Percentiles rank a stretch among this genome's conserved stretches.
These are phyloP conservation scores for Cajanus cajan DNA, from an alignment of 306 rosid genomes.

Conservation along the genomic window DNA sequence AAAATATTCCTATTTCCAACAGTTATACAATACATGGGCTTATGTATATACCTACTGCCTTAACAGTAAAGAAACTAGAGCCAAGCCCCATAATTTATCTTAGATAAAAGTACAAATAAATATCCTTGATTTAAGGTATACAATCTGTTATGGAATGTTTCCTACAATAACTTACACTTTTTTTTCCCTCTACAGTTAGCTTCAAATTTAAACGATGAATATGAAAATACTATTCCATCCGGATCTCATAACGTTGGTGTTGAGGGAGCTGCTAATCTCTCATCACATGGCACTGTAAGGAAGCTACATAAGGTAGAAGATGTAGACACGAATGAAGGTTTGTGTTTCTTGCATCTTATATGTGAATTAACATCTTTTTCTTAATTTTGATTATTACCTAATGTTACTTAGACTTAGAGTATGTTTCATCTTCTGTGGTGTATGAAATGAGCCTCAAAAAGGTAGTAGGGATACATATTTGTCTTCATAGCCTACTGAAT, in stretches of 20 bases:
- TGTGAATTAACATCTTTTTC: constrained; percentile 9
- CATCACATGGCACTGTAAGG: constrained; percentile 47
- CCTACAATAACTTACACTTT: not conserved
- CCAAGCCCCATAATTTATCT: not conserved
- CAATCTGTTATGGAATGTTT: not conserved
- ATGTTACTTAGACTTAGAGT: constrained; percentile 2
- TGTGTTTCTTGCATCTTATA: constrained; percentile 36
- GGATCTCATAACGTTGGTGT: constrained; percentile 50
- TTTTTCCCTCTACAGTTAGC: not conserved
- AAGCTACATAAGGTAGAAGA: constrained; percentile 49
- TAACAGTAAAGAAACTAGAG: not conserved
- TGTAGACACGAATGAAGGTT: constrained; percentile 61
- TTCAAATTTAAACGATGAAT: constrained; percentile 62
- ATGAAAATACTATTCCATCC: constrained; percentile 89
- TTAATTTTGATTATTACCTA: constrained; percentile 5
- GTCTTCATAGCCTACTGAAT: not conserved
- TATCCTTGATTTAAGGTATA: not conserved
- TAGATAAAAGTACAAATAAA: not conserved
- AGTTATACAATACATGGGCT: not conserved
- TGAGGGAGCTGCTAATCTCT: constrained; percentile 46
- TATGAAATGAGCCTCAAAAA: not conserved
- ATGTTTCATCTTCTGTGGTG: not conserved
- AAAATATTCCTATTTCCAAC: too few relatives aligned
- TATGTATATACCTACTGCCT: not conserved
- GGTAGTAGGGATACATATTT: not conserved